Base-by-base conservation (phyloP, 345 rosid species). In the Noccaea bulbosa region DNA sequence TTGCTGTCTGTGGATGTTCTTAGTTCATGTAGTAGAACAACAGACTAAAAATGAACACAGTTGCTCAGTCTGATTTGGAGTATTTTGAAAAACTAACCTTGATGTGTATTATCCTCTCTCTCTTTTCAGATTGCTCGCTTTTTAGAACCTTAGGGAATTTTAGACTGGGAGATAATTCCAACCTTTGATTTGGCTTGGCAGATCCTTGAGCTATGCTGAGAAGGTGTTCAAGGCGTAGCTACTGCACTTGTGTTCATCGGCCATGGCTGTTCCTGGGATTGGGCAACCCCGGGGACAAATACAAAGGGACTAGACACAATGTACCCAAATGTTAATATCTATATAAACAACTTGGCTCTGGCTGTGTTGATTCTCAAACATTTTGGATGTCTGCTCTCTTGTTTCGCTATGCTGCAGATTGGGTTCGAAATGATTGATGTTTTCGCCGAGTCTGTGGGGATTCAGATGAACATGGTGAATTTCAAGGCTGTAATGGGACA, bases 241-340 rank as follows among this genome's bases (percentile, higher is more conserved):
- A 88, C 67, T 85, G 88, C 79, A 80, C 83, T 68, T 71, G 56
- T 59, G 79, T 83, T 44, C 33, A 79, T 0, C 81, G 77, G 59
- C 96, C 92, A 16, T 93, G 98, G 93, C 84, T 90, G 17, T 87
- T 93, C 73, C 76, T 88, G 7, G 97, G 98, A 24, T 69, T 93
- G 75, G 98, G 97, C 3, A 93, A 93, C 66, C 98, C 96, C 2
- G 96, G 98, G 1, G 92, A 90, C 15, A 93, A 90, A 75, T 90
- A 74, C 78, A 79, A 78, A 71, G 90, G 90, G 67, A 90, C 97
- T 15, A 78, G 96, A 73, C 91, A 90, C 83, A 90, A 93, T 81
- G 98, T 90, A 79, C 11, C 12, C 15, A 57, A 10, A 60, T 41
- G 33, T 51, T 34, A 27, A 57, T 66, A 27, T n/a, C 57, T 50